Percentiles rank a stretch among this genome's conserved stretches.
Evolutionary conservation across 805 yeast species (phyloP).

Genomic region (Saturnispora bothae): DNA sequence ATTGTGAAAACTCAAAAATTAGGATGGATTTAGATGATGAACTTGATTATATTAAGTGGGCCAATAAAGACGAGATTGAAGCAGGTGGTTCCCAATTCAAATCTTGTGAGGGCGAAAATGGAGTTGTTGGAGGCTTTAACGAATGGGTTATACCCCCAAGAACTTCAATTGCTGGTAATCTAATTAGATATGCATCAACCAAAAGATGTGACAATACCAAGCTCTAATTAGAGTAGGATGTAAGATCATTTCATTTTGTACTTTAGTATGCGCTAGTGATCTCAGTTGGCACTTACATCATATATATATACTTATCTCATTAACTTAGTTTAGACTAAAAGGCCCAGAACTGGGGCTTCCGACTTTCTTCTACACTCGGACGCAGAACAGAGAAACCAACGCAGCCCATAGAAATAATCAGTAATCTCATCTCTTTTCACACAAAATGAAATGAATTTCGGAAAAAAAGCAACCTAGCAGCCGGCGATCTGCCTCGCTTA

Average conservation of each 20-base stretch:
- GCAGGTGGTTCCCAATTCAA: conserved; percentile 6
- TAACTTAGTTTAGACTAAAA: no score
- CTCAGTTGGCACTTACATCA: no score
- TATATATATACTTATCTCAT: no score
- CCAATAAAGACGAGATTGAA: conserved; percentile 44
- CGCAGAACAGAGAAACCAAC: no score
- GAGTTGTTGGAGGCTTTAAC: neutral
- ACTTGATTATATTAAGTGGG: conserved; percentile 79
- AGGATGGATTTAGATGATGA: conserved; percentile 74
- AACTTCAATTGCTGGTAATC: conserved; percentile 7
- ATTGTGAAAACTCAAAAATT: conserved; percentile 34
- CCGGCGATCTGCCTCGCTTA: no score
- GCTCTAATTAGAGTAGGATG: neutral
- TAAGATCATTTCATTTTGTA: neutral
- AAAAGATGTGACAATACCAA: neutral
- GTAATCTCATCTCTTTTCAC: no score
- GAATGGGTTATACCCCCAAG: conserved; percentile 4
- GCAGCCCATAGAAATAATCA: no score
- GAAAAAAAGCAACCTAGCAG: no score
- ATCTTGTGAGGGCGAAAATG: neutral
- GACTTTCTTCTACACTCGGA: no score
- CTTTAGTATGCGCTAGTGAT: no score
- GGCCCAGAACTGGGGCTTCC: no score
- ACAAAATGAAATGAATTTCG: no score
- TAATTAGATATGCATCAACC: neutral